Conservation (phyloP, 192 early-diverging fungal species). For the Podila horticola region DNA sequence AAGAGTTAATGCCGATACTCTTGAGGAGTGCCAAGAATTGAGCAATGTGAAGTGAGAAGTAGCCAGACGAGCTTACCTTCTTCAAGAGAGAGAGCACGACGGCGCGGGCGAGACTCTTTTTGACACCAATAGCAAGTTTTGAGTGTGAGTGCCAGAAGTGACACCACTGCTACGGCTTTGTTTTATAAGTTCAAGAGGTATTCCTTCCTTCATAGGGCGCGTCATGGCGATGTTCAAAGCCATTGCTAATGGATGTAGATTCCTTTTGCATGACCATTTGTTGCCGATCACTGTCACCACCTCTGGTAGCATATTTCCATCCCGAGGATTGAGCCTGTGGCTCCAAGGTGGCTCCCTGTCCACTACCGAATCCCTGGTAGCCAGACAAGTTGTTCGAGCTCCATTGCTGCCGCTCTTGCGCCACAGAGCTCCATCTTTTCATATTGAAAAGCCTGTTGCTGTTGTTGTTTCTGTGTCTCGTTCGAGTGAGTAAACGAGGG, state of each 20-base stretch:
- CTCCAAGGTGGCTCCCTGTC: neutral
- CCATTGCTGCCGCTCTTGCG: neutral
- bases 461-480: too few species aligned
- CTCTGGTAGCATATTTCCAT: neutral
- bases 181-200: too few species aligned
- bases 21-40: too few species aligned
- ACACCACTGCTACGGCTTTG: too few species aligned
- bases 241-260: slow-evolving; percentile 1
- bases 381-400: neutral
- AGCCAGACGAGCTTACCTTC: neutral
- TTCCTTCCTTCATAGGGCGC: too few species aligned
- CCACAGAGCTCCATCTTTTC: neutral
- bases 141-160: too few species aligned
- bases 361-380: neutral
- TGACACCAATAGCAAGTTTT: too few species aligned
- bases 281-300: neutral
- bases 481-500: too few species aligned
- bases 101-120: too few species aligned
- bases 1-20: too few species aligned
- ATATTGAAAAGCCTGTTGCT: neutral
- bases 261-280: slow-evolving; percentile 11
- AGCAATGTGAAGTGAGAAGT: too few species aligned
- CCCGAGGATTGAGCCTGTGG: neutral
- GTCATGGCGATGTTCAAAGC: neutral
- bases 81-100: neutral